Evolutionary conservation across 176 grass and related monocot species (phyloP), one percentile per base, ranked within the genome.

Genomic region (Phoenix roebelenii): DNA sequence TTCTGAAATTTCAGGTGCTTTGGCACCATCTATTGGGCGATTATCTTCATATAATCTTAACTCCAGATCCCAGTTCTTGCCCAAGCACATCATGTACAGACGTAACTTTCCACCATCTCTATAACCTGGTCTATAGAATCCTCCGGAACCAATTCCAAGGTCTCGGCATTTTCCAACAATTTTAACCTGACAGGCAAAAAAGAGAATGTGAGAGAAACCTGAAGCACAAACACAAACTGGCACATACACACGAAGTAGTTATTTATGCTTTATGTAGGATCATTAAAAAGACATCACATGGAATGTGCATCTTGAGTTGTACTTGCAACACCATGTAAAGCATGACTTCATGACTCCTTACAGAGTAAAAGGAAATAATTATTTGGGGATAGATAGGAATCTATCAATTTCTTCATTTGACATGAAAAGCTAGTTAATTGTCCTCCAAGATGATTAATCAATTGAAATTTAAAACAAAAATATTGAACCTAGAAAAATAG

Each of bases 11-110:
- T 70, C 22, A 3, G 79, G 83, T 71, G 76, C 76, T 39, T 61
- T 28, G 48, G 72, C 87, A 22, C 15, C 56, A 80, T 91, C 79
- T 28, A 50, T 28, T 0, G 25, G 10, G 5, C 76, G 68, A 30
- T 0, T 67, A 60, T 74, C 58, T 5, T 65, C 69, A 48, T 87
- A 86, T 9, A 25, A 55, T 7, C 16, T 12, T 61, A 65, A 73
- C 49, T 87, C 39, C 19, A 73, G 83, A 62, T 92, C 80, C 83
- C 83, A 87, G 62, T 87, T 81, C 73, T 75, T 78, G 10, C 83
- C 75, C 61, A 92, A 68, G 59, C 80, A 85, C 81, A 87, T 92
- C 83, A 87, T 87, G 1, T 1, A 44, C 15, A 92, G 54, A 54
- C 3, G 74, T 64, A 84, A 48, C 48, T 70, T 77, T 52, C 24